Base-by-base conservation (phyloP, 2,329 filamentous ascomycete genomes). In the Lachnellula subtilissima region DNA sequence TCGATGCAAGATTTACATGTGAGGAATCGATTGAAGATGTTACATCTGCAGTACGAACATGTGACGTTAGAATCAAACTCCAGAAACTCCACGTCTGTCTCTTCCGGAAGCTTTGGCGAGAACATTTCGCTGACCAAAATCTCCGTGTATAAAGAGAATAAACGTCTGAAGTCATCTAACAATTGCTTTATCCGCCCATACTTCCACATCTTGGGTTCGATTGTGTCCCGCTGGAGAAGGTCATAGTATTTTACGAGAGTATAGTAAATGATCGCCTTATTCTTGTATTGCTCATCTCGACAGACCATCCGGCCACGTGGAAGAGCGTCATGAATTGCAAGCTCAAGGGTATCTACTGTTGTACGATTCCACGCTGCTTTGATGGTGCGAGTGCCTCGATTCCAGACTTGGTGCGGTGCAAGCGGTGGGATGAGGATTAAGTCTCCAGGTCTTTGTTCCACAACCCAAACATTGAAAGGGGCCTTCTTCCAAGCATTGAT, bases 301-400 rank as follows among this genome's bases (percentile, higher is more conserved):
- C 94, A 97, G 2, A 97, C 93, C 64, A 97, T 83, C 12, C 91
- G 84, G 9, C 92, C 90, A 64, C 91, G 91, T 0, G 92, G 91
- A 2, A 99, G 78, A 0, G 93, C 91, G 74, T 97, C 94, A 57
- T 85, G 81, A 19, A 97, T 72, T 0, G 93, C 94, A 70, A 95
- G 77, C 61, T 93, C 88, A 3, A 99, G 79, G 0, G 94, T 97
- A 67, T 97, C 91, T 2, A 89, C 88, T 0, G 92, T 97, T 0
- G 91, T 97, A 25, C 94, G 83, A 70, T 99, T 99, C 94, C 94
- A 99, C 0, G 94, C 94, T 7, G 96, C 91, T 70, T 99, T 99
- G 82, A 97, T 91, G 0, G 94, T 99, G 46, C 92, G 81, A 2
- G 93, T 97, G 19, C 94, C 94, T 49, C 93, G 84, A 69, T 99